Base-by-base conservation (phyloP, 768 basidiomycete genomes). In the Tulasnella calospora region DNA sequence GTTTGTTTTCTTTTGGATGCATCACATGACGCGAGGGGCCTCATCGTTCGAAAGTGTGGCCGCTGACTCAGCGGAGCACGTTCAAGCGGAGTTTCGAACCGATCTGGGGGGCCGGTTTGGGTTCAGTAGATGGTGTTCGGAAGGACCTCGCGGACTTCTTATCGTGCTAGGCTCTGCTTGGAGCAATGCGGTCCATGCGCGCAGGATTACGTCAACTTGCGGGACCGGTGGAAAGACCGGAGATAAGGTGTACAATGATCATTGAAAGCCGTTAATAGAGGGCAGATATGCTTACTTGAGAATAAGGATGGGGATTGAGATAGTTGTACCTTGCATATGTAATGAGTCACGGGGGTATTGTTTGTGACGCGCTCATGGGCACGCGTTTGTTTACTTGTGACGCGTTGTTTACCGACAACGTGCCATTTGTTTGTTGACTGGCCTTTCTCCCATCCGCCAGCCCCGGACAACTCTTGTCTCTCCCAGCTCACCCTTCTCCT, bases 351-450 rank as follows among this genome's bases (percentile, higher is more conserved):
- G 61, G 61, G 61, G 33, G 10, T 67, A 13, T 12, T 67, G 51
- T 51, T 35, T 67, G 15, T 35, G 33, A 67, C 61, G 61, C 61
- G 61, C 61, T 35, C 33, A 2, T 13, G 30, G 33, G 61, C 61
- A 67, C 61, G 61, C 61, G 61, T 67, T 67, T 67, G 61, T 67
- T 67, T 67, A 67, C 61, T 35, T 67, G 61, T 67, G 61, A 67
- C 61, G 61, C 61, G 61, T 67, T 67, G 61, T 67, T 67, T 67
- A 67, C 61, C 61, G 61, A 67, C 61, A 30, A 67, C 61, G 61
- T 67, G 61, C 61, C 27, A 67, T 67, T 67, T 67, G 61, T 67
- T 67, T 67, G 61, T 67, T 33, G 61, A 33, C 61, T 67, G 61
- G 61, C 61, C 61, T 67, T 67, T 67, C 61, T 67, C 61, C 61